These are phyloP conservation scores for Kuraishia floccosa DNA, from an alignment of 805 yeast genomes.

Conservation along the genomic window DNA sequence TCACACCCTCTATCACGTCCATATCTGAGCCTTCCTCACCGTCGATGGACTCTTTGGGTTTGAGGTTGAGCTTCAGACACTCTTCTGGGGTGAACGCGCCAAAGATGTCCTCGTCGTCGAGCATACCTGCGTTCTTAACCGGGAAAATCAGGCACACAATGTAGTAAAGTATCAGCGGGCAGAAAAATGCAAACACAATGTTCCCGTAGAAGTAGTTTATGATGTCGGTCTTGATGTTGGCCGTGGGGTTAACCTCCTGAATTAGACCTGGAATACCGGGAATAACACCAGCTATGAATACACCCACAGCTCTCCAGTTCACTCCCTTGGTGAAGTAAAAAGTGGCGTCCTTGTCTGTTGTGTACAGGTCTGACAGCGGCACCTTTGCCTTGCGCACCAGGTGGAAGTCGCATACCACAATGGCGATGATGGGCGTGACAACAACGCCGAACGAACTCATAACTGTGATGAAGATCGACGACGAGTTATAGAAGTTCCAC, in stretches of 20 bases:
- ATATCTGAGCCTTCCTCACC: too few species aligned
- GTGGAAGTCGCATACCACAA: slow-evolving; percentile 25
- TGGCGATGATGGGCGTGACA: slow-evolving; percentile 25
- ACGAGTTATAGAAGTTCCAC: slow-evolving; percentile 24
- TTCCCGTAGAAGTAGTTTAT: slow-evolving; percentile 30
- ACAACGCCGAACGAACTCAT: slow-evolving; percentile 21
- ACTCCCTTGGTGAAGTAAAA: slow-evolving; percentile 31
- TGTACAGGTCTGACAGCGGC: slow-evolving; percentile 28
- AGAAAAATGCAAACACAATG: slow-evolving; percentile 26
- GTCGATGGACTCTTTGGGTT: too few species aligned
- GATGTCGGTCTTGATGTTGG: slow-evolving; percentile 25
- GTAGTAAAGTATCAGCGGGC: slow-evolving; percentile 26
- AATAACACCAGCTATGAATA: slow-evolving; percentile 26
- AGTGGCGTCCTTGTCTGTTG: slow-evolving; percentile 10
- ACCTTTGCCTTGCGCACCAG: slow-evolving; percentile 25
- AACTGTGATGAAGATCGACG: slow-evolving; percentile 20
- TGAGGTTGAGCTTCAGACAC: background rate
- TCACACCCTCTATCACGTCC: background rate
- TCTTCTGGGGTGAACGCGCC: slow-evolving; percentile 18
- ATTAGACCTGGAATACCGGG: slow-evolving; percentile 41
- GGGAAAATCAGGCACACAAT: slow-evolving; percentile 23
- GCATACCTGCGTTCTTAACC: slow-evolving; percentile 15
- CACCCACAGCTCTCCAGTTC: slow-evolving; percentile 27
- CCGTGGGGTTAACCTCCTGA: slow-evolving; percentile 13
- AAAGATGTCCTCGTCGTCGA: slow-evolving; percentile 22